phyloP scores from a whole-genome alignment of 352 stramenopile species.

The Pythium pectinolyticum region DNA sequence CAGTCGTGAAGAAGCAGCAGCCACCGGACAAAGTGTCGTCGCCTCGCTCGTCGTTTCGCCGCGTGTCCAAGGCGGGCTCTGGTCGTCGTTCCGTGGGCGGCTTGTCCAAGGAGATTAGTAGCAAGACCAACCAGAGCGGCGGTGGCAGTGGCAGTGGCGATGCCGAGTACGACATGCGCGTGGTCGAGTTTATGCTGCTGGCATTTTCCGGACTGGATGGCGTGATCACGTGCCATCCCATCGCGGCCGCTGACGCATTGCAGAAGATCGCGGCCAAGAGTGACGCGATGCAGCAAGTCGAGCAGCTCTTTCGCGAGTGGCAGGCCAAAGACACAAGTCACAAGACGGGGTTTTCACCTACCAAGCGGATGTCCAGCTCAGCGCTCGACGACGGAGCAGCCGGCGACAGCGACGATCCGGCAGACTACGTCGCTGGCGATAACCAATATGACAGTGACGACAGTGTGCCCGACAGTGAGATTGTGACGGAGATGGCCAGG shows the following conservation, averaged over 20 bases:
- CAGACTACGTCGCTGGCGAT: slow-evolving; percentile 30
- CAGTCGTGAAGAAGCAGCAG: background rate
- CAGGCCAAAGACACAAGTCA: slow-evolving; percentile 29
- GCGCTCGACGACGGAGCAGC: background rate
- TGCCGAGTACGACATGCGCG: slow-evolving; percentile 21
- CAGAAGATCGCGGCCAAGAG: slow-evolving; percentile 30
- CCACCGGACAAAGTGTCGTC: slow-evolving; percentile 2
- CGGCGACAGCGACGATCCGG: slow-evolving; percentile 19
- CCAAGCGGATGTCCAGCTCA: slow-evolving; percentile 1
- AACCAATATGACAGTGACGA: slow-evolving; percentile 25
- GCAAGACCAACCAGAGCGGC: background rate
- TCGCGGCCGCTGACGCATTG: slow-evolving; percentile 29
- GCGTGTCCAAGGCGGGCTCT: background rate
- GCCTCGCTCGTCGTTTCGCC: background rate
- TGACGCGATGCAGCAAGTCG: slow-evolving; percentile 33
- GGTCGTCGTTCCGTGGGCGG: background rate
- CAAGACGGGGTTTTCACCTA: slow-evolving; percentile 3
- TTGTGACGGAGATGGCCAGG: slow-evolving; percentile 29
- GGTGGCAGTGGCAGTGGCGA: background rate
- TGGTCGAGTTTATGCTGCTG: slow-evolving; percentile 41
- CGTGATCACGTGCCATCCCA: slow-evolving; percentile 30
- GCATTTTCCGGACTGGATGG: slow-evolving; percentile 38
- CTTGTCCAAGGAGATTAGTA: slow-evolving; percentile 13
- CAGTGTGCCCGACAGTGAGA: slow-evolving; percentile 19
- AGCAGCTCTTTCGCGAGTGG: slow-evolving; percentile 41